Percentiles rank a stretch among this genome's conserved stretches.
Conservation (phyloP, 768 basidiomycete genomes). For the Podaxis sp. region DNA sequence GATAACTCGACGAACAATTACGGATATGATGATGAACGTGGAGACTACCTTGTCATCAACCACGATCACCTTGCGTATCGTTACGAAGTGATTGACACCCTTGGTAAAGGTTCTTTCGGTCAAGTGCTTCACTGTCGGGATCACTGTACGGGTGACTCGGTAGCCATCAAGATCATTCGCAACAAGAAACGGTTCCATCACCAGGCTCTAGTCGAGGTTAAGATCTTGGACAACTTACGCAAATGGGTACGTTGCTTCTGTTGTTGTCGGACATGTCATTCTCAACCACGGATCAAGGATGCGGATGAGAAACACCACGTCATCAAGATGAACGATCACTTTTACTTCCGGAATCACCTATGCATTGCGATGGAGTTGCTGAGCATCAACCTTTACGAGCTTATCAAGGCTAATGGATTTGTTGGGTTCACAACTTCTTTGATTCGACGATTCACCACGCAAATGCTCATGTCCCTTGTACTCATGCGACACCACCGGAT, state of each 20-base stretch:
- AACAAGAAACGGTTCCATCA: constrained; percentile 99
- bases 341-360: constrained; percentile 95
- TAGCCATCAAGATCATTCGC: constrained; percentile 98
- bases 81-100: constrained; percentile 90
- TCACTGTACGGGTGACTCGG: constrained; percentile 92
- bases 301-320: constrained; percentile 96
- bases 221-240: constrained; percentile 92
- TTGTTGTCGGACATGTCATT: neutral
- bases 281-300: constrained; percentile 53
- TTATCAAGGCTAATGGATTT: constrained; percentile 99
- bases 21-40: constrained; percentile 97
- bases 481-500: constrained; percentile 97
- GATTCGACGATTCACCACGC: constrained; percentile 93
- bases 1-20: constrained; percentile 82
- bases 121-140: constrained; percentile 96
- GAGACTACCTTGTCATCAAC: constrained; percentile 89
- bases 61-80: constrained; percentile 95
- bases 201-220: constrained; percentile 98
- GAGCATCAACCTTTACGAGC: constrained; percentile 97
- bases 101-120: constrained; percentile 98
- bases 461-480: constrained; percentile 89
- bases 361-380: constrained; percentile 98
- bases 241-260: constrained; percentile 80
- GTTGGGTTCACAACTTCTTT: constrained; percentile 95
- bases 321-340: constrained; percentile 97